A percentile compares a stretch with the other conserved stretches of the same genome.
Conservation (phyloP, 225 moss, liverwort and hornwort species). For the Pseudoscleropodium purum region DNA sequence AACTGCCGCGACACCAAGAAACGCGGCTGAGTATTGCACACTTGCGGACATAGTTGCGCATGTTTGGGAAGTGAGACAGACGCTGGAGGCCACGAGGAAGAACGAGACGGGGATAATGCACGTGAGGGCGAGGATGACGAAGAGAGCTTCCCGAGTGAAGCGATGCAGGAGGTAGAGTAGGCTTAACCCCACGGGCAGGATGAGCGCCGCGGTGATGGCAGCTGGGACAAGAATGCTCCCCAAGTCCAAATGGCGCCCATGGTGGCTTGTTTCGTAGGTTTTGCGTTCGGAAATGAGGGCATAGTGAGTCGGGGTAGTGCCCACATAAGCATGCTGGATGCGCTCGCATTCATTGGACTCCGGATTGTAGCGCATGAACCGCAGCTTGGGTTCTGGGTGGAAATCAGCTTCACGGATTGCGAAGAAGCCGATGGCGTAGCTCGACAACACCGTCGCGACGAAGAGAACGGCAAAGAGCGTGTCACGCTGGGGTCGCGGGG, state of each 20-base stretch:
- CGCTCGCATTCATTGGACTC: conserved; percentile 27
- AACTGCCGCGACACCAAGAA: background rate
- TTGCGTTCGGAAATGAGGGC: background rate
- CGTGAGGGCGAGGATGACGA: conserved; percentile 4
- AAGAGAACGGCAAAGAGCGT: conserved; percentile 11
- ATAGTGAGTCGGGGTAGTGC: conserved; percentile 21
- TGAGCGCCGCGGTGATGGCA: background rate
- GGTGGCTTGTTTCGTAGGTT: background rate
- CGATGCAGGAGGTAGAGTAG: conserved; percentile 23
- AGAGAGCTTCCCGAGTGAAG: conserved; percentile 9
- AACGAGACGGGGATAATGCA: background rate
- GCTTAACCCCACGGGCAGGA: background rate
- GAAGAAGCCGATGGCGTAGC: conserved; percentile 20
- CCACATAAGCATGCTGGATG: conserved; percentile 25
- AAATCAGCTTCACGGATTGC: conserved; percentile 4
- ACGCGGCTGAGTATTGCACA: background rate
- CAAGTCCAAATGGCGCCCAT: background rate
- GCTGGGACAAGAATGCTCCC: background rate
- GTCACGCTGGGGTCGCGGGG: conserved; percentile 22
- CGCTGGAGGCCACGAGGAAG: background rate
- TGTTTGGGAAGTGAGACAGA: background rate
- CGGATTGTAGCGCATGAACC: conserved; percentile 12
- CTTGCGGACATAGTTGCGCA: background rate
- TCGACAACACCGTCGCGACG: background rate
- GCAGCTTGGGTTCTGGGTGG: background rate